These are phyloP conservation scores for Gyromitra esculenta DNA, from an alignment of 2,329 filamentous ascomycete species.

Conservation along the genomic window DNA sequence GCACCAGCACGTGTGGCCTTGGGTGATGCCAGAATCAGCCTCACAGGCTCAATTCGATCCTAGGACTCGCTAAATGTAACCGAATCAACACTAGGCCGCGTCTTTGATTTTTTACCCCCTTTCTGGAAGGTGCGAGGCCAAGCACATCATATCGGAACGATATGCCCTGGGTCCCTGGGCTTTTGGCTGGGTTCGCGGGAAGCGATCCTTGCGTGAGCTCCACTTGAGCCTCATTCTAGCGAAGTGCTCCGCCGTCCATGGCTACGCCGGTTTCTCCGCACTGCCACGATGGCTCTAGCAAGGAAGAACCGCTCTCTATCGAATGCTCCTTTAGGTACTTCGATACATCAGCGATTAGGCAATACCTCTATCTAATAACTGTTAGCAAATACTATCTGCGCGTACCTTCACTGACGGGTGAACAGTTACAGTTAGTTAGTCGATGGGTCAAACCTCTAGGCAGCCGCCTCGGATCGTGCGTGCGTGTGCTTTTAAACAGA, in stretches of 20 bases:
- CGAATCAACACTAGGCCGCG: constrained; percentile 4
- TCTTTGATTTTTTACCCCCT: background rate
- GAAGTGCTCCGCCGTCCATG: background rate
- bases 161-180: background rate
- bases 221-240: constrained; percentile 16
- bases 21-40: background rate
- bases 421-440: too few relatives aligned
- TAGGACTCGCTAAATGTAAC: constrained; percentile 29
- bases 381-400: background rate
- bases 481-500: background rate
- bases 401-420: too few relatives aligned
- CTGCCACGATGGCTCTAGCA: background rate
- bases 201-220: background rate
- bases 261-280: background rate
- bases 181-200: background rate
- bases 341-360: background rate
- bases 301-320: too few relatives aligned
- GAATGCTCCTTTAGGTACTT: background rate
- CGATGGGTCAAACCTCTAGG: too few relatives aligned
- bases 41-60: background rate
- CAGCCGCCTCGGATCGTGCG: too few relatives aligned
- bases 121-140: constrained; percentile 1
- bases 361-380: background rate
- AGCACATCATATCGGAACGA: background rate
- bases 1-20: background rate